Conservation (phyloP, 2,329 filamentous ascomycete species). For the Epichloe sylvatica region DNA sequence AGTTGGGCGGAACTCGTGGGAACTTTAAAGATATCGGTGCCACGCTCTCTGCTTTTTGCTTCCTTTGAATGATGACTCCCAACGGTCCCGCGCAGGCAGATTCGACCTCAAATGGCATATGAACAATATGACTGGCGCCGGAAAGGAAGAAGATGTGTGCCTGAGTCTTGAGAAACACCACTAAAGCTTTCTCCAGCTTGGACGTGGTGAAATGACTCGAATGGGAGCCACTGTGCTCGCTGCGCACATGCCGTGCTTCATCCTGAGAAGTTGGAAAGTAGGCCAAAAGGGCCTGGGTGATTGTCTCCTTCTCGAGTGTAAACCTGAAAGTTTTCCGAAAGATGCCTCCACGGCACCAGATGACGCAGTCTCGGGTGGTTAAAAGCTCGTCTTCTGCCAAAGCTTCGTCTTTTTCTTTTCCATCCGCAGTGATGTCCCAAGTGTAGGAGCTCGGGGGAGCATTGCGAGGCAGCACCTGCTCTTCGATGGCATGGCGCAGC, state of each 20-base stretch:
- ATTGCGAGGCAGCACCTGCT: constrained; percentile 59
- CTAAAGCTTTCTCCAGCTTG: constrained; percentile 52
- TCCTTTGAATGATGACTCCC: constrained; percentile 78
- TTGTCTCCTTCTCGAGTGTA: constrained; percentile 69
- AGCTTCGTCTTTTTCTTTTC: constrained; percentile 21
- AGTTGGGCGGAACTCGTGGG: constrained; percentile 60
- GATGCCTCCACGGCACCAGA: constrained; percentile 79
- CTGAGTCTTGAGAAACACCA: constrained; percentile 84
- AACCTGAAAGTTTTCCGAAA: constrained; percentile 80
- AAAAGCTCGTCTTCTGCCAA: constrained; percentile 65
- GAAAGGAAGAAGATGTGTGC: constrained; percentile 86
- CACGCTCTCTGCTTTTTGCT: constrained; percentile 39
- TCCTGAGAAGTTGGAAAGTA: constrained; percentile 52
- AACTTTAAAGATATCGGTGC: constrained; percentile 41
- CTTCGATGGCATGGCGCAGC: constrained; percentile 67
- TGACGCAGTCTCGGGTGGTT: constrained; percentile 58
- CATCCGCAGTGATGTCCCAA: constrained; percentile 52
- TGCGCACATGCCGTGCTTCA: constrained; percentile 8
- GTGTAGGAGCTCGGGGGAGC: constrained; percentile 53
- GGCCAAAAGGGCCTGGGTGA: constrained; percentile 76
- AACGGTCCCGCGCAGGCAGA: constrained; percentile 67
- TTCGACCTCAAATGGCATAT: constrained; percentile 90
- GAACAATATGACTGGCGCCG: constrained; percentile 76
- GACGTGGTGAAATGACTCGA: constrained; percentile 7
- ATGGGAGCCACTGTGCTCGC: constrained; percentile 4